Evolutionary conservation across 305 asterid genomes (phyloP).

Genomic region (Nicotiana rustica): DNA sequence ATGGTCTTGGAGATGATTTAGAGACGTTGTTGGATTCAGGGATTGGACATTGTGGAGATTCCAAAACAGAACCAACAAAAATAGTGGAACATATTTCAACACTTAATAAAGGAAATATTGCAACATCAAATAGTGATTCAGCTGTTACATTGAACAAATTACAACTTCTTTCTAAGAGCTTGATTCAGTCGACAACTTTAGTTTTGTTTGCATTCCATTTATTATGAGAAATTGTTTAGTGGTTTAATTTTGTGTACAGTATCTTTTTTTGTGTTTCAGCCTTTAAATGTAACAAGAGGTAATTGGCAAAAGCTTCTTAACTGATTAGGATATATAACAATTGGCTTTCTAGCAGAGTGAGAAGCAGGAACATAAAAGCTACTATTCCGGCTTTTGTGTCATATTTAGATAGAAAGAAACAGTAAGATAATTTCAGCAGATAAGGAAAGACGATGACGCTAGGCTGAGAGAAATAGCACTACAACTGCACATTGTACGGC

Average conservation of each 20-base stretch:
- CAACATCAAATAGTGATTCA: constrained; percentile 41
- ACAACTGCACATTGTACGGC: no score
- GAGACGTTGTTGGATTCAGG: constrained; percentile 67
- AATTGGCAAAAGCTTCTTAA: no score
- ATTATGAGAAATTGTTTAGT: constrained; percentile 27
- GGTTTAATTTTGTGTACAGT: constrained; percentile 1
- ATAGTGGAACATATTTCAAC: constrained; percentile 58
- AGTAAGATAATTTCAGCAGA: no score
- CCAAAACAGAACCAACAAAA: constrained; percentile 35
- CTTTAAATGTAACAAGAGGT: background rate
- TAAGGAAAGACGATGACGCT: no score
- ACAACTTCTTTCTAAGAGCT: constrained; percentile 9
- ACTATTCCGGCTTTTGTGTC: no score
- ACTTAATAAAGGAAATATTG: constrained; percentile 25
- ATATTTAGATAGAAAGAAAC: no score
- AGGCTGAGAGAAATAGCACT: no score
- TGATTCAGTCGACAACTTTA: constrained; percentile 36
- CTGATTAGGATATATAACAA: no score
- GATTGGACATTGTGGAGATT: constrained; percentile 62
- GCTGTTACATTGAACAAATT: constrained; percentile 32
- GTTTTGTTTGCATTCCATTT: constrained; percentile 44
- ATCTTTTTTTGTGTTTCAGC: background rate
- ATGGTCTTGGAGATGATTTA: constrained; percentile 79
- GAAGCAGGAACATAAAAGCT: no score
- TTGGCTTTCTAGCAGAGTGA: no score